Evolutionary conservation across 2,329 filamentous ascomycete species (phyloP).

Genomic region (Geoglossum cookeanum): DNA sequence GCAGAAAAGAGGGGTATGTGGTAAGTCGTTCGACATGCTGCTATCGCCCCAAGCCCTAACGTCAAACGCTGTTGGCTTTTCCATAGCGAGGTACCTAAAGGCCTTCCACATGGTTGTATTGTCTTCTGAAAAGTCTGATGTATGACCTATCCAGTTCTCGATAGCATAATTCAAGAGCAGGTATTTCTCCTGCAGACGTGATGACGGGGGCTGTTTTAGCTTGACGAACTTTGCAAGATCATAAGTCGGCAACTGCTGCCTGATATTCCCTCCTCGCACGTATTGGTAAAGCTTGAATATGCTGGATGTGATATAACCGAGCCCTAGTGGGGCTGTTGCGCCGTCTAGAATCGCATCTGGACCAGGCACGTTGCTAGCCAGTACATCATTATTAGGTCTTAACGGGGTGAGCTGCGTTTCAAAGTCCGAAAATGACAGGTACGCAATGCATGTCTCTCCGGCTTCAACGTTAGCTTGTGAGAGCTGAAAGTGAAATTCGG

Average conservation of each 20-base stretch:
- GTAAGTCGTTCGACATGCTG: neutral
- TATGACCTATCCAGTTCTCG: conserved; percentile 2
- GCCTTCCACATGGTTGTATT: neutral
- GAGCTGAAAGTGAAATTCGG: conserved; percentile 1
- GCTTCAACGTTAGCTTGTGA: neutral
- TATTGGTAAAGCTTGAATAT: neutral
- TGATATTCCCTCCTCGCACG: neutral
- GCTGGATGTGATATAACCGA: neutral
- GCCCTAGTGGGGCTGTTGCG: neutral
- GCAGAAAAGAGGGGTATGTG: neutral
- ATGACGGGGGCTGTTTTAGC: neutral
- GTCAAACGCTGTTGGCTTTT: conserved; percentile 6
- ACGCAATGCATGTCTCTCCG: conserved; percentile 7
- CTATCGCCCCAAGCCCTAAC: conserved; percentile 6
- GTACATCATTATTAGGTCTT: neutral
- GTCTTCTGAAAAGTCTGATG: neutral
- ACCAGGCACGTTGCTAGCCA: neutral
- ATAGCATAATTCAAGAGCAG: conserved; percentile 1
- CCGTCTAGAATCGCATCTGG: neutral
- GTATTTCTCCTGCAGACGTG: neutral
- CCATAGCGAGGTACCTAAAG: conserved; percentile 3
- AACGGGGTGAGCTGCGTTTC: conserved; percentile 6
- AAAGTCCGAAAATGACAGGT: conserved; percentile 9
- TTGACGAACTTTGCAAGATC: neutral
- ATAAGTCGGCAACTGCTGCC: neutral